phyloP scores from a whole-genome alignment of 345 rosid genomes.

The Adansonia digitata region DNA sequence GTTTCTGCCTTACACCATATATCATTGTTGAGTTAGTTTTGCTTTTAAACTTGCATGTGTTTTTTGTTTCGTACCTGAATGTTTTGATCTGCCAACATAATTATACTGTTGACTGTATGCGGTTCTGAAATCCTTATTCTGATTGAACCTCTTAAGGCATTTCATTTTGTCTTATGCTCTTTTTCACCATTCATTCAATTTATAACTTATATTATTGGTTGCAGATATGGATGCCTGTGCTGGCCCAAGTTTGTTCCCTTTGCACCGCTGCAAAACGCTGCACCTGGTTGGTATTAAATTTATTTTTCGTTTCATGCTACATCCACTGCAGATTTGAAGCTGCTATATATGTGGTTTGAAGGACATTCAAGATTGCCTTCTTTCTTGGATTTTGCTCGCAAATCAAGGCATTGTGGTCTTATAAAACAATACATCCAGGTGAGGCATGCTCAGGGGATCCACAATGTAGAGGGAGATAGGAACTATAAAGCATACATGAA shows the following conservation, averaged over 20 bases:
- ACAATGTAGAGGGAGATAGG: slow-evolving; percentile 96
- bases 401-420: slow-evolving; percentile 44
- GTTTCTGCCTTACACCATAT: not conserved
- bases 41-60: not conserved
- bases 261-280: slow-evolving; percentile 91
- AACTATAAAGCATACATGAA: slow-evolving; percentile 77
- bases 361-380: slow-evolving; percentile 40
- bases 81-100: not conserved
- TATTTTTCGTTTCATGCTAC: slow-evolving; percentile 19
- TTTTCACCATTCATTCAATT: not conserved
- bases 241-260: slow-evolving; percentile 70
- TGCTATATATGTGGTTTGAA: slow-evolving; percentile 38
- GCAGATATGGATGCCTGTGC: slow-evolving; percentile 74
- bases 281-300: slow-evolving; percentile 66
- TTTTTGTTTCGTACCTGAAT: not conserved
- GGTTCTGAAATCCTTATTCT: not conserved
- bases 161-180: not conserved
- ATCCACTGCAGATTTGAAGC: slow-evolving; percentile 32
- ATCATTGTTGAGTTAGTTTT: not conserved
- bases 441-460: slow-evolving; percentile 97
- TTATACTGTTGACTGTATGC: not conserved
- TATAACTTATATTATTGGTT: slow-evolving; percentile 17
- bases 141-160: not conserved
- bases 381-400: slow-evolving; percentile 46
- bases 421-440: slow-evolving; percentile 65